Base-by-base conservation (phyloP, 1,284 basidiomycete genomes). In the Abortiporus biennis region DNA sequence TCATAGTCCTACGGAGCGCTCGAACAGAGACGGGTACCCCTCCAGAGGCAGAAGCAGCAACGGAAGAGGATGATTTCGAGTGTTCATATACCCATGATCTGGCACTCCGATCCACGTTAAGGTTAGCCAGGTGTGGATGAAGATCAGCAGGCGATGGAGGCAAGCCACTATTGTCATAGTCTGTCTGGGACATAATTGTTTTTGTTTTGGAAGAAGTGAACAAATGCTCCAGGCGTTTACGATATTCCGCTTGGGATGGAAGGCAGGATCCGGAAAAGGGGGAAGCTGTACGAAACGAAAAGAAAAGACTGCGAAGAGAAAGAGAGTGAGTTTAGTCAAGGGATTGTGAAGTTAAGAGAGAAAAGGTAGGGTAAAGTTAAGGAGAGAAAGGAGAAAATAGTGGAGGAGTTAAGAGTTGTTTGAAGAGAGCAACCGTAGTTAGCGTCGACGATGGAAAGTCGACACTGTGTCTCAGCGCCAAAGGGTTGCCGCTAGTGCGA, bases 1-100 rank as follows among this genome's bases (percentile, higher is more conserved):
- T 50, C 56, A 59, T 59, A 52, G 55, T 52, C 53, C 56, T 56
- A 47, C 54, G 54, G 44, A 51, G 52, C 51, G 54, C 52, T 53
- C 41, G 47, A 35, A 47, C 30, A 13, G 36, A 25, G 15, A 23
- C 21, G n/a, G n/a, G n/a, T 34, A 6, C 22, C 27, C 22, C 36
- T 24, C 36, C 21, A 16, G 27, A 38, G 20, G 36, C 22, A 23
- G 36, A 24, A 38, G 36, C 27, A 38, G 16, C 13, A 38, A 38
- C 27, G 27, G 19, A n/a, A 12, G 23, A 24, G 22, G 21, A 15
- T 9, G 19, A n/a, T n/a, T 25, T 4, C 22, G n/a, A 38, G 36
- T 25, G 27, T 15, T 20, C 21, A 25, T 25, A 17, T 4, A 20
- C 17, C 15, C 3, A 21, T 16, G 36, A 17, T 13, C n/a, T 13